Conservation (phyloP, 1,284 basidiomycete genomes). For the Heterobasidion irregulare region DNA sequence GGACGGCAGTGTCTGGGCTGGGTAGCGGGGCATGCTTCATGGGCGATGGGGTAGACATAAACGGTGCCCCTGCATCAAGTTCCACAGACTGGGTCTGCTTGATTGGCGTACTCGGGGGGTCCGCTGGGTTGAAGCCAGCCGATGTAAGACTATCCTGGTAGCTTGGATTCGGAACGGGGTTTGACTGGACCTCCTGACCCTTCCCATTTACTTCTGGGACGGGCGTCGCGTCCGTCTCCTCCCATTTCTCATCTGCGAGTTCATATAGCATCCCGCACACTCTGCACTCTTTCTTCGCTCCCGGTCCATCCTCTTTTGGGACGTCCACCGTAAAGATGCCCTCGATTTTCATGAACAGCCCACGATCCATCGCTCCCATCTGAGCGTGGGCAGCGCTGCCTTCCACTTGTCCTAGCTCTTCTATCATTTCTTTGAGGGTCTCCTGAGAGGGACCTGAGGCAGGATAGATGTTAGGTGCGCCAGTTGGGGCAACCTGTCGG, state of each 20-base stretch:
- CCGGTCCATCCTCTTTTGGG: constrained; percentile 27
- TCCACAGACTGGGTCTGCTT: constrained; percentile 4
- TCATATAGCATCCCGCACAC: constrained; percentile 66
- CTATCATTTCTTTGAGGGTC: constrained; percentile 22
- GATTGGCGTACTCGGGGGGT: neutral
- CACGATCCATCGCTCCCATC: constrained; percentile 46
- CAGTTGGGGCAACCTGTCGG: constrained; percentile 53
- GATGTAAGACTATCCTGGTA: constrained; percentile 5
- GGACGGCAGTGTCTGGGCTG: constrained; percentile 20
- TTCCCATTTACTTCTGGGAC: neutral
- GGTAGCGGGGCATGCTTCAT: constrained; percentile 21
- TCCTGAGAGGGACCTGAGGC: constrained; percentile 48
- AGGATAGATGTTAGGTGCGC: constrained; percentile 44
- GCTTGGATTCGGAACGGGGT: neutral
- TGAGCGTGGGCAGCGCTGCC: constrained; percentile 12
- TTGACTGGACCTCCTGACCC: constrained; percentile 7
- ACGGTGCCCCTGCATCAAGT: constrained; percentile 10
- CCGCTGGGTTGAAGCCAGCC: neutral
- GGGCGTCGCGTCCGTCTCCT: constrained; percentile 24
- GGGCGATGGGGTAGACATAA: constrained; percentile 22
- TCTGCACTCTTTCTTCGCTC: constrained; percentile 46
- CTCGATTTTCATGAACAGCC: constrained; percentile 61
- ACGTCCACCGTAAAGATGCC: constrained; percentile 52
- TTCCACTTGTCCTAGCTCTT: constrained; percentile 4
- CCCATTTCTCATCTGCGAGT: constrained; percentile 64